phyloP scores from a whole-genome alignment of 2,329 filamentous ascomycete genomes.

The Rhynchosporium secalis region DNA sequence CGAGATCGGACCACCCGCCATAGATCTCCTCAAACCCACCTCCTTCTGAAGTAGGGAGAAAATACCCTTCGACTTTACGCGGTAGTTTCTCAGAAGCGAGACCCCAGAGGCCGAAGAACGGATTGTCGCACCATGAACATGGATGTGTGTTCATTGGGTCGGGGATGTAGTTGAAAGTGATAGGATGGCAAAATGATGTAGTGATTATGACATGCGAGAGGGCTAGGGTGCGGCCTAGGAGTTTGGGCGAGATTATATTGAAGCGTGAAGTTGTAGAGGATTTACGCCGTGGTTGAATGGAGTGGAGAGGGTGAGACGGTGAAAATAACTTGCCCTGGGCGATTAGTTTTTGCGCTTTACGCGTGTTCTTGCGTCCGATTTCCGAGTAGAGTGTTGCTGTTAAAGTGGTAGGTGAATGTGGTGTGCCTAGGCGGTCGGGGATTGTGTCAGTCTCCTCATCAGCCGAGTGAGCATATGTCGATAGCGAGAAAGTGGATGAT shows the following conservation, averaged over 20 bases:
- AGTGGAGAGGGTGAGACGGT: conserved; percentile 2
- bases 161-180: conserved; percentile 34
- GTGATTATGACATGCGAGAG: conserved; percentile 26
- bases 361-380: background rate
- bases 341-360: background rate
- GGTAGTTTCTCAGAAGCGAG: conserved; percentile 19
- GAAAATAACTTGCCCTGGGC: conserved; percentile 9
- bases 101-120: conserved; percentile 35
- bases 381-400: conserved; percentile 11
- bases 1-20: conserved; percentile 25
- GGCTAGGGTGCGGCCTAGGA: conserved; percentile 14
- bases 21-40: conserved; percentile 32
- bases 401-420: background rate
- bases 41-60: conserved; percentile 5
- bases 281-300: background rate
- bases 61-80: conserved; percentile 27
- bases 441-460: no score
- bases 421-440: background rate
- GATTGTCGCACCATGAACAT: conserved; percentile 32
- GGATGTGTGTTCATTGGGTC: conserved; percentile 15
- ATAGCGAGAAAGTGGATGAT: background rate
- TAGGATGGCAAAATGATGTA: conserved; percentile 36
- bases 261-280: no score
- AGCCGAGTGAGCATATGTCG: no score
- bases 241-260: conserved; percentile 3